These are phyloP conservation scores for Reutealis trisperma DNA, from an alignment of 345 rosid genomes.

Conservation along the genomic window DNA sequence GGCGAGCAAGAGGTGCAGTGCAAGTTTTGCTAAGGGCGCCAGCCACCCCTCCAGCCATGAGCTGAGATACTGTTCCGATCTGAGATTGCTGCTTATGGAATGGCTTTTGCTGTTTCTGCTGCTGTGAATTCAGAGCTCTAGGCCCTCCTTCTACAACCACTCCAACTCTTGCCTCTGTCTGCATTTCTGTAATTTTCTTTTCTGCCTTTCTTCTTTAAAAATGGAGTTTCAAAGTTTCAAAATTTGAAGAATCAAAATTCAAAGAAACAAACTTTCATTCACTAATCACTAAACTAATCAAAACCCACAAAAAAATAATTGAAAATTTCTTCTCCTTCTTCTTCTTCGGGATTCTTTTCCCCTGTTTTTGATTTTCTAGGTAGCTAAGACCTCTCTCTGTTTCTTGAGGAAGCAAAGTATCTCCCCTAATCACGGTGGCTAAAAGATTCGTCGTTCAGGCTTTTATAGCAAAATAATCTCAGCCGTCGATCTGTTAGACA, in stretches of 20 bases:
- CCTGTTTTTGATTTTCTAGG: neutral
- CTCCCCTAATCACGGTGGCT: neutral
- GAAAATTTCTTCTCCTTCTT: neutral
- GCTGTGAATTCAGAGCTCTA: conserved; percentile 21
- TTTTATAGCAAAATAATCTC: neutral
- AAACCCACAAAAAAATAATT: neutral
- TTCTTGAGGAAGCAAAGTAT: neutral
- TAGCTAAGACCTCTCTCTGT: neutral
- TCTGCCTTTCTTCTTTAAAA: neutral
- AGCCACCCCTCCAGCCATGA: conserved; percentile 35
- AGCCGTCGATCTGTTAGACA: neutral
- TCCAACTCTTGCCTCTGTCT: conserved; percentile 81
- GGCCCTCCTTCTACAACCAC: conserved; percentile 60
- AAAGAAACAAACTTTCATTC: neutral
- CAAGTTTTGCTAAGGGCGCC: conserved; percentile 38
- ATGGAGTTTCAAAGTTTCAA: neutral
- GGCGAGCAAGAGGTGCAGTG: conserved; percentile 41
- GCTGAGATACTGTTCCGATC: conserved; percentile 32
- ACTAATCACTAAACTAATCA: neutral
- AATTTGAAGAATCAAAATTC: neutral
- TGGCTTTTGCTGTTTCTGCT: conserved; percentile 15
- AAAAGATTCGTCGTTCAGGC: neutral
- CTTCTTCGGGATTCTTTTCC: neutral
- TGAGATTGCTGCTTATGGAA: conserved; percentile 26
- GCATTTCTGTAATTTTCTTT: conserved; percentile 36